A percentile compares a stretch with the other conserved stretches of the same genome.
Conservation (phyloP, 75 land plant genomes). For the Pinus tabuliformis region DNA sequence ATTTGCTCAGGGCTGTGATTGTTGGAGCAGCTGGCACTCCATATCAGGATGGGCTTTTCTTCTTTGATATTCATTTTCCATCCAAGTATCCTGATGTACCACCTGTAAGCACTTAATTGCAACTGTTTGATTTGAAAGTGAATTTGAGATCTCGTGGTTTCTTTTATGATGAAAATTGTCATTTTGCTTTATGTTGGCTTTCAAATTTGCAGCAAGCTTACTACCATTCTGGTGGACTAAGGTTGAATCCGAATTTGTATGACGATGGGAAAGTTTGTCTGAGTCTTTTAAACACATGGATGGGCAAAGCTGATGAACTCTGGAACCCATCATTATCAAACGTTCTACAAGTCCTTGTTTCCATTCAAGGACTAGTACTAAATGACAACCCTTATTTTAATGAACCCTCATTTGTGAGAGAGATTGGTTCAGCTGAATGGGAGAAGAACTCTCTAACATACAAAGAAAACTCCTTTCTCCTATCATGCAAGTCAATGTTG, state of each 20-base stretch:
- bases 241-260: not conserved
- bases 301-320: too few relatives aligned
- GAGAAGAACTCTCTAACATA: constrained; percentile 36
- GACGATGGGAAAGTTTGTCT: too few relatives aligned
- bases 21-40: constrained; percentile 92
- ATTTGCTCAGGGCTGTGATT: constrained; percentile 84
- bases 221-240: constrained; percentile 62
- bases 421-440: too few relatives aligned
- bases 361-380: constrained; percentile 83
- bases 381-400: constrained; percentile 45
- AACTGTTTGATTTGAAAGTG: too few relatives aligned
- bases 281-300: too few relatives aligned
- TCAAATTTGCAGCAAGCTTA: too few relatives aligned
- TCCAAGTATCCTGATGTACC: not conserved
- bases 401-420: constrained; percentile 63
- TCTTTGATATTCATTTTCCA: constrained; percentile 80
- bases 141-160: too few relatives aligned
- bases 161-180: too few relatives aligned
- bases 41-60: constrained; percentile 37
- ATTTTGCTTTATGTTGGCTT: too few relatives aligned
- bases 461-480: constrained; percentile 21
- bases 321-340: constrained; percentile 68
- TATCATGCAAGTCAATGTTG: constrained; percentile 75
- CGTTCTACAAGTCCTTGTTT: constrained; percentile 81
- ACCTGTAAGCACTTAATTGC: too few relatives aligned